Evolutionary conservation across 805 yeast species (phyloP), one percentile per base, ranked within the genome.

Genomic region (Barnettozyma siamensis): DNA sequence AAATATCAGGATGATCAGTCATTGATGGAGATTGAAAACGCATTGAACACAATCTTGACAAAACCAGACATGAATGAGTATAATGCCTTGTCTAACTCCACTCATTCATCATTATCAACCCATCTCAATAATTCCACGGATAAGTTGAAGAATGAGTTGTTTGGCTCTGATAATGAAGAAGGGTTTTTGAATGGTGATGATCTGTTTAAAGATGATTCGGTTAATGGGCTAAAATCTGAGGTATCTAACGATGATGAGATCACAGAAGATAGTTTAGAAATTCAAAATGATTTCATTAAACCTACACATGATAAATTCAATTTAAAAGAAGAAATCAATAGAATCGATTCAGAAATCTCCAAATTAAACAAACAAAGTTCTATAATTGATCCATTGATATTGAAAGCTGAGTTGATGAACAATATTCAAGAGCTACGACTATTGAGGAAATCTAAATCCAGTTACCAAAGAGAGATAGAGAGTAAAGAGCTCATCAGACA

Each of bases 361-460:
- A 72, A 70, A 38, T 62, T 85, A 20, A 67, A 70, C 29, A 74
- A 75, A 43, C 95, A 89, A 56, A 64, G 76, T 31, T 67, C 68
- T 5, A 75, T 89, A 19, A 60, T 91, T 31, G 76, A 73, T 12
- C 82, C 91, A 5, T 65, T 91, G 35, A 59, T 87, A 31, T 67
- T 71, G 34, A 91, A 91, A 55, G 96, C 97, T 0, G 95, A 87
- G 52, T 64, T 91, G 26, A 87, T 94, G 0, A 84, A 87, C 57
- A 85, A 85, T 57, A 62, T 73, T 6, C 70, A 78, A 5, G 93
- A 88, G 54, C 63, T 84, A 37, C 73, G 80, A 42, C 71, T 88
- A 35, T 62, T 91, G 48, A 67, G 66, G 37, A 83, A 81, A 52
- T 88, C 96, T 0, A 75, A 76, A 36, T 50, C 72, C 13, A 77